Percentiles rank a stretch among this genome's conserved stretches.
phyloP scores from a whole-genome alignment of 1,139 yeast genomes.

The Arxiozyma bovina region DNA sequence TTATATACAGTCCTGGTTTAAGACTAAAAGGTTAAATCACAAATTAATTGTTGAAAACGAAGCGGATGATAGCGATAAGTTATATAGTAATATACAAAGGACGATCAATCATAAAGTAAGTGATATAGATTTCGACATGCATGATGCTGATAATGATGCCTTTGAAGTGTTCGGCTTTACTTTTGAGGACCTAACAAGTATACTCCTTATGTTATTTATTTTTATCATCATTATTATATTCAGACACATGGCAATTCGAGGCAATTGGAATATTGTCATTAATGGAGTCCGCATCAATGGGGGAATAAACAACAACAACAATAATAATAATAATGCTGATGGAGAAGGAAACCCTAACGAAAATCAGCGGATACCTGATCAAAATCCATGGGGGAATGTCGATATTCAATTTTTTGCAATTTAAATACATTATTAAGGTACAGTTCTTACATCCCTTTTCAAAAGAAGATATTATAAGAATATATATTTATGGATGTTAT shows the following conservation, averaged over 20 bases:
- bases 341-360: slow-evolving; percentile 1
- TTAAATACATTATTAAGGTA: slow-evolving; percentile 3
- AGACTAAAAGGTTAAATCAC: neutral
- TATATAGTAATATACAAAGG: neutral
- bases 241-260: slow-evolving; percentile 18
- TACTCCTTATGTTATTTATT: slow-evolving; percentile 16
- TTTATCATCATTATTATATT: slow-evolving; percentile 16
- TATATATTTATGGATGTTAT: neutral
- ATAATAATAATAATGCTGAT: slow-evolving; percentile 3
- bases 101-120: neutral
- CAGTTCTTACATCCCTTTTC: neutral
- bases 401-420: slow-evolving; percentile 26
- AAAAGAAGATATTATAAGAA: neutral
- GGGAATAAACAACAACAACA: neutral
- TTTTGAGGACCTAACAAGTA: slow-evolving; percentile 18
- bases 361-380: slow-evolving; percentile 4
- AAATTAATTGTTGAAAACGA: neutral
- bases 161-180: slow-evolving; percentile 11
- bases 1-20: slow-evolving; percentile 1
- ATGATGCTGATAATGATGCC: slow-evolving; percentile 5
- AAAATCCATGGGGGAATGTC: slow-evolving; percentile 15
- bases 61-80: neutral
- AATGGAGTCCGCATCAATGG: slow-evolving; percentile 18
- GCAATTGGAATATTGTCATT: slow-evolving; percentile 25
- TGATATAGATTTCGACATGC: neutral